These are phyloP conservation scores for Fragaria iinumae DNA, from an alignment of 306 rosid genomes.

Conservation along the genomic window DNA sequence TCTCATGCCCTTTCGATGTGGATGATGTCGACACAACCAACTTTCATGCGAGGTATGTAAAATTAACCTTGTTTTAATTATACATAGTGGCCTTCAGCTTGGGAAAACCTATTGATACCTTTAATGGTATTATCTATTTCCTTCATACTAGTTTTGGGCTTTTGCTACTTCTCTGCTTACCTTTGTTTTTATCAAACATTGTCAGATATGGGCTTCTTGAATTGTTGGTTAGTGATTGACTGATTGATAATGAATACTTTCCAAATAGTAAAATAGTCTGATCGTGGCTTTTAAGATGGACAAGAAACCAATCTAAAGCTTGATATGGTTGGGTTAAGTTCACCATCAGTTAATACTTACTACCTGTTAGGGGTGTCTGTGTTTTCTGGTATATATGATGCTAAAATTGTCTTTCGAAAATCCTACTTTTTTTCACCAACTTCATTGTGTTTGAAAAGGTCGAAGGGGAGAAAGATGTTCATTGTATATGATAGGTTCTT, in stretches of 20 bases:
- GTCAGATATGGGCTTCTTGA: conserved; percentile 3
- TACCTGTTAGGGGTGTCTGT: background rate
- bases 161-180: background rate
- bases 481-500: background rate
- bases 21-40: conserved; percentile 76
- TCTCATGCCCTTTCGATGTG: conserved; percentile 74
- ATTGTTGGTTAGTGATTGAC: conserved; percentile 5
- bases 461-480: background rate
- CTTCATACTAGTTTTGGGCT: conserved; percentile 12
- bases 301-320: background rate
- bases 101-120: background rate
- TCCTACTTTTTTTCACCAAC: background rate
- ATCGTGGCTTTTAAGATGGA: background rate
- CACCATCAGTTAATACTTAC: background rate
- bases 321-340: background rate
- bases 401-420: background rate
- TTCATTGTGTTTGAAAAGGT: background rate
- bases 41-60: conserved; percentile 55
- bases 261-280: background rate
- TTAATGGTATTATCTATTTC: conserved; percentile 13
- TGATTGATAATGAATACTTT: background rate
- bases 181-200: background rate
- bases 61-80: conserved; percentile 19
- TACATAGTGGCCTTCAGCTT: conserved; percentile 4
- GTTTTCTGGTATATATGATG: background rate